Conservation (phyloP, 805 yeast species). For the Isabelozyma pseudorhagii region DNA sequence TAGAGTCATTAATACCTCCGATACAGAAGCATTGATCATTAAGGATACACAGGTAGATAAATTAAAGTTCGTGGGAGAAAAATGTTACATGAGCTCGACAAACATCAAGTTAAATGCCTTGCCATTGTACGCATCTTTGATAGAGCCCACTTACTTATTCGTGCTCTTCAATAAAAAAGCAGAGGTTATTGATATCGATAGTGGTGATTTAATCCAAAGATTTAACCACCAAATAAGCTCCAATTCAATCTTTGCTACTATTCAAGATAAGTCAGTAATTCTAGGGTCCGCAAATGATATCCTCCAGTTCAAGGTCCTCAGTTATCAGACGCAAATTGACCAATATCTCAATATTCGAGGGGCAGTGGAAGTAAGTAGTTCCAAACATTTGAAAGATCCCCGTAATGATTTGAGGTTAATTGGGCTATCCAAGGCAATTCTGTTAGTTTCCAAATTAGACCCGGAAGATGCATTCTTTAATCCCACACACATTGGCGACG, state of each 20-base stretch:
- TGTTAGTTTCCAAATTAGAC: conserved; percentile 23
- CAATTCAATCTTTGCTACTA: conserved; percentile 14
- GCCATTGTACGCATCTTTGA: conserved; percentile 23
- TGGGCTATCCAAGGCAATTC: conserved; percentile 34
- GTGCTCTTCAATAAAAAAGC: conserved; percentile 27
- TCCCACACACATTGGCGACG: conserved; percentile 1
- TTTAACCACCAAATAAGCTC: conserved; percentile 29
- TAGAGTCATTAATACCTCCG: conserved; percentile 14
- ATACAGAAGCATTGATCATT: conserved; percentile 19
- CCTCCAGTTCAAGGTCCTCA: conserved; percentile 24
- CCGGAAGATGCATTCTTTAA: conserved; percentile 22
- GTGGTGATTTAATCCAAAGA: conserved; percentile 33
- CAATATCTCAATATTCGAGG: conserved; percentile 26
- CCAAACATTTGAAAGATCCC: conserved; percentile 19
- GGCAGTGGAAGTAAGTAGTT: conserved; percentile 13
- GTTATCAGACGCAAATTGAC: conserved; percentile 32
- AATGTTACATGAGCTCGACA: conserved; percentile 8
- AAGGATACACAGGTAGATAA: conserved; percentile 31
- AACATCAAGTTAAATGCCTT: conserved; percentile 19
- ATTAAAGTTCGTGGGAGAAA: conserved; percentile 5
- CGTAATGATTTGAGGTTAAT: conserved; percentile 23
- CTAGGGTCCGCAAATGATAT: conserved; percentile 29
- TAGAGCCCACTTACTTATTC: conserved; percentile 32
- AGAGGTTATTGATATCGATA: conserved; percentile 32
- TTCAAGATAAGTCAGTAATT: conserved; percentile 9